Conservation (phyloP, 768 basidiomycete genomes). For the Candolleomyces eurysporus region DNA sequence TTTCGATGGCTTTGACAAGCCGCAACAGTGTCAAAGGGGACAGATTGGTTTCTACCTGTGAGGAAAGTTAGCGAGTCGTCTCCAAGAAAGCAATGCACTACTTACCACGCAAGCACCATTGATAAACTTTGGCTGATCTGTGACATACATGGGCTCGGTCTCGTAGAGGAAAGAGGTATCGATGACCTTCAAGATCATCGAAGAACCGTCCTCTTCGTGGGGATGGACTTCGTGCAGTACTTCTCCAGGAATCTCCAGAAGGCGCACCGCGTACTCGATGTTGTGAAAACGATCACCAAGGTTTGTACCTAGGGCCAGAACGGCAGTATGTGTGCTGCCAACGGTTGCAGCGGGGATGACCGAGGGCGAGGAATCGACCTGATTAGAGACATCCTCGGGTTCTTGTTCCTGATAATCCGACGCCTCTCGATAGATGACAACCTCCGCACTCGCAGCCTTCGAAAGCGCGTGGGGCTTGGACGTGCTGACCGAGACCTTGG, state of each 20-base stretch:
- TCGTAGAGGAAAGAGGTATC: constrained; percentile 92
- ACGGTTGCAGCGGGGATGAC: background rate
- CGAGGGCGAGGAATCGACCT: background rate
- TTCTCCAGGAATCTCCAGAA: constrained; percentile 54
- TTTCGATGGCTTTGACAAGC: constrained; percentile 73
- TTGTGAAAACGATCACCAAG: constrained; percentile 84
- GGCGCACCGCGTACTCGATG: constrained; percentile 72
- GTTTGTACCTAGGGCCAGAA: constrained; percentile 87
- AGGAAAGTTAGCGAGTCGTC: background rate
- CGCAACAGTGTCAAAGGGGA: constrained; percentile 54
- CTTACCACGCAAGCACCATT: constrained; percentile 91
- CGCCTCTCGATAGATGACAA: constrained; percentile 52
- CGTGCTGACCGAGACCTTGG: constrained; percentile 50
- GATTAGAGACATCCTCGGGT: background rate
- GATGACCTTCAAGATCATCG: constrained; percentile 42
- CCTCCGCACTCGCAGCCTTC: constrained; percentile 62
- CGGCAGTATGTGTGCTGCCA: constrained; percentile 32
- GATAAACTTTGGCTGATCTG: constrained; percentile 83
- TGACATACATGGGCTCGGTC: constrained; percentile 93
- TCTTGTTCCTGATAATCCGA: constrained; percentile 29
- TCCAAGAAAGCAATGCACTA: constrained; percentile 11
- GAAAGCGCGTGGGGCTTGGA: constrained; percentile 73
- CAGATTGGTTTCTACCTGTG: constrained; percentile 77
- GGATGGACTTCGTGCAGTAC: constrained; percentile 20
- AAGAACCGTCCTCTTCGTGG: constrained; percentile 7